Base-by-base conservation (phyloP, 371 early-diverging fungal species). In the Lichtheimia hyalospora region DNA sequence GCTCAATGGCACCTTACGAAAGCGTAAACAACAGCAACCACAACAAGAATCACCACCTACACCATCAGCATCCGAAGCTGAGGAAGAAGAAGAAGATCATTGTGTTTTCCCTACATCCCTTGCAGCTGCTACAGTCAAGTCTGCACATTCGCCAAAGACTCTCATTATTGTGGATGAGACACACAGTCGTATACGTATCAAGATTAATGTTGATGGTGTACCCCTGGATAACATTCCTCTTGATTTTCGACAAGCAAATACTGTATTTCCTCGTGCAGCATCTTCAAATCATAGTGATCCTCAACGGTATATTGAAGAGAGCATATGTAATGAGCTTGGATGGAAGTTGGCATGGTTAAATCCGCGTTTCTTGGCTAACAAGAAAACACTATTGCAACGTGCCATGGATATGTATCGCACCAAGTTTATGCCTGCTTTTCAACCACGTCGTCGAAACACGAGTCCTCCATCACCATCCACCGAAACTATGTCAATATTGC, bases 311-410 rank as follows among this genome's bases (percentile, higher is more conserved):
- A 51, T 65, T 3, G 69, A 76, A 43, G 75, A 76, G 49, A 64
- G 60, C 16, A 65, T 69, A 52, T 70, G 69, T 21, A 80, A 80
- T 55, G 72, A 71, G 55, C 67, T 80, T 27, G 69, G 72, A 20
- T 80, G 77, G 77, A 80, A 74, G 61, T 49, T 64, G 14, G 77
- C 77, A 34, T 80, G 74, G 64, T 60, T 80, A 5, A 80, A 80
- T 55, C 72, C 73, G 43, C 60, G 68, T 24, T 55, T 65, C 15
- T 67, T 80, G 55, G 77, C 71, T n/a, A 73, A 73, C 57, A 80
- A 80, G 60, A 73, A 69, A 18, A 71, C 65, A 28, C 39, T 80
- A 15, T 60, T 80, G 34, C 77, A 77, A 51, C 65, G 75, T 39
- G 81, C 81, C 8, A 61, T 80, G 24, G 77, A 80, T 60, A 50